phyloP scores from a whole-genome alignment of 2,329 filamentous ascomycete genomes.

The Geosmithia morbida region DNA sequence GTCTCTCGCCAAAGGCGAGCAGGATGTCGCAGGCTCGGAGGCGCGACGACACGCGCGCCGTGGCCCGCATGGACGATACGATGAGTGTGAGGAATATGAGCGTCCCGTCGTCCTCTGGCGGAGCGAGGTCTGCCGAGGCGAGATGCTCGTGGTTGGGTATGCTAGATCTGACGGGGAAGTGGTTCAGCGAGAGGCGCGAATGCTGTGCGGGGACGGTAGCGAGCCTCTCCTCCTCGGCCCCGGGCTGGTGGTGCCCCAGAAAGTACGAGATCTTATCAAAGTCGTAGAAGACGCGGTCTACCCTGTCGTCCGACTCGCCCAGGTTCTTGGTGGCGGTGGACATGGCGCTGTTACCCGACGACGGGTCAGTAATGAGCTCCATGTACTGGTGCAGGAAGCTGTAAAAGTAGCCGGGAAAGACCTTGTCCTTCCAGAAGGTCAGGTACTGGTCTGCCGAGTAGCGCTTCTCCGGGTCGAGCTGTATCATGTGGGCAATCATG shows the following conservation, averaged over 20 bases:
- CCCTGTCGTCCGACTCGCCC: slow-evolving; percentile 82
- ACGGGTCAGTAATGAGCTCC: slow-evolving; percentile 85
- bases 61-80: slow-evolving; percentile 78
- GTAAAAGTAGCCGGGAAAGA: slow-evolving; percentile 95
- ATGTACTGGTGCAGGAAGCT: slow-evolving; percentile 96
- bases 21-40: slow-evolving; percentile 83
- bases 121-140: slow-evolving; percentile 43
- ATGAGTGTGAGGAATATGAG: slow-evolving; percentile 84
- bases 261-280: slow-evolving; percentile 98
- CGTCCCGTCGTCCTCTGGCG: slow-evolving; percentile 70
- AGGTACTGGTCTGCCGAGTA: slow-evolving; percentile 92
- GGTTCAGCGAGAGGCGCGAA: slow-evolving; percentile 35
- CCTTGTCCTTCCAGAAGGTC: slow-evolving; percentile 79
- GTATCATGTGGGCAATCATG: slow-evolving; percentile 91
- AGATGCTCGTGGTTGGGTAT: slow-evolving; percentile 73
- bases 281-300: slow-evolving; percentile 83
- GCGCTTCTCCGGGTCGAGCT: slow-evolving; percentile 78
- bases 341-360: slow-evolving; percentile 59
- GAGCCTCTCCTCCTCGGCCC: slow-evolving; percentile 5
- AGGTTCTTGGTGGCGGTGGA: slow-evolving; percentile 55
- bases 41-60: slow-evolving; percentile 74
- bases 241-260: slow-evolving; percentile 54
- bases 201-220: slow-evolving; percentile 10
- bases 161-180: slow-evolving; percentile 73
- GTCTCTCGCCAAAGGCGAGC: slow-evolving; percentile 75